Base-by-base conservation (phyloP, 2,329 filamentous ascomycete species). In the Aspergillus transmontanensis region DNA sequence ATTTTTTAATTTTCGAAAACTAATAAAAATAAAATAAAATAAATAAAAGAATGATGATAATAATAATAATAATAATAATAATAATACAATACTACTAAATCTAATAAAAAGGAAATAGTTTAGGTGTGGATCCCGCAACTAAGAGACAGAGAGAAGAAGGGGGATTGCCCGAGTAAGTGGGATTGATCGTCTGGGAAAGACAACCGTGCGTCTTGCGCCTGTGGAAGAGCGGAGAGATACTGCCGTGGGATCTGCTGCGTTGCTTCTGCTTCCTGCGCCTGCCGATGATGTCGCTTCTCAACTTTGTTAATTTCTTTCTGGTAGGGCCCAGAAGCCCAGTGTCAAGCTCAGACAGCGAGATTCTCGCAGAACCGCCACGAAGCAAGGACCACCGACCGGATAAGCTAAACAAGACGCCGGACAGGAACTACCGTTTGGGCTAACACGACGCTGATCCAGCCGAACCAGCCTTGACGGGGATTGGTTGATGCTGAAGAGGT, bases 351-450 rank as follows among this genome's bases (percentile, higher is more conserved):
- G 60, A 66, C 66, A 67, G 60, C 51, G 45, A 61, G 58, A 65
- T 64, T 61, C 55, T 64, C 64, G 50, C 43, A 57, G 57, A 66
- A 62, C 65, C 65, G 68, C 68, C 68, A 69, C 68, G 61, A 69
- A 68, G 68, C 68, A 69, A 69, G 68, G 68, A 68, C 65, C 66
- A 68, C 56, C 58, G 48, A 53, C 60, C 59, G 66, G 64, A 66
- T 65, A 60, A 66, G 62, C 65, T 66, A 66, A 64, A 60, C 59
- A 60, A 59, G 63, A 64, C 65, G 64, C 64, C 60, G 57, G 61
- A 57, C 57, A 66, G 64, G 61, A 64, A 64, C 61, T 59, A 64
- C 65, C 60, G 64, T 67, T 66, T 67, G 51, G 64, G 64, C 64
- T 65, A 67, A 61, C 55, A 58, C 43, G 34, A 39, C 30, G 58